These are phyloP conservation scores for Adansonia digitata DNA, from an alignment of 345 rosid species.

Conservation along the genomic window DNA sequence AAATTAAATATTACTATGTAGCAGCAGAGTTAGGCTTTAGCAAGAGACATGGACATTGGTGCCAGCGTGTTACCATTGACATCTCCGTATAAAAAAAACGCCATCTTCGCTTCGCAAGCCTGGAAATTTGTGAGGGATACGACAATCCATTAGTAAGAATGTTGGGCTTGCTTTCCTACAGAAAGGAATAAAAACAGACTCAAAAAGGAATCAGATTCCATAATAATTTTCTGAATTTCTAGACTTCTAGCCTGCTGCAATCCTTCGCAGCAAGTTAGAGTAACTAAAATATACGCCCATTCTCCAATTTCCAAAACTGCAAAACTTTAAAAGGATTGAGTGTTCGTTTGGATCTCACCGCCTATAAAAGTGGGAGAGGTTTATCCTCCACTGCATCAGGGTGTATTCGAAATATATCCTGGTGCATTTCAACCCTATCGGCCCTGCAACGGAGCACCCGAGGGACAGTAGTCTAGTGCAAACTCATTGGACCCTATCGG, in stretches of 20 bases:
- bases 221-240: neutral
- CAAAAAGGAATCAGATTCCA: slow-evolving; percentile 2
- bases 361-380: too few relatives aligned
- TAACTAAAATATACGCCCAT: neutral
- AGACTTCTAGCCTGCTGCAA: neutral
- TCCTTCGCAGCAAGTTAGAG: neutral
- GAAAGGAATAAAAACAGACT: neutral
- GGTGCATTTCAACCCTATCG: too few relatives aligned
- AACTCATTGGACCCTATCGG: too few relatives aligned
- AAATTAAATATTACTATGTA: neutral
- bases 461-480: too few relatives aligned
- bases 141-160: too few relatives aligned
- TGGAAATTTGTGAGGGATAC: neutral
- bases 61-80: neutral
- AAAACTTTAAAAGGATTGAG: neutral
- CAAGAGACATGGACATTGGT: neutral
- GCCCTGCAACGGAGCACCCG: too few relatives aligned
- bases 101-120: neutral
- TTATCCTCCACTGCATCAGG: too few relatives aligned
- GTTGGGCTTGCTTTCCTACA: neutral
- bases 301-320: neutral
- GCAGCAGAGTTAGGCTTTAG: neutral
- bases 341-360: too few relatives aligned
- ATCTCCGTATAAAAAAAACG: neutral
- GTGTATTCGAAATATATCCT: too few relatives aligned